Evolutionary conservation across 495 filamentous ascomycete species (phyloP).

Genomic region (Xylaria bambusicola): DNA sequence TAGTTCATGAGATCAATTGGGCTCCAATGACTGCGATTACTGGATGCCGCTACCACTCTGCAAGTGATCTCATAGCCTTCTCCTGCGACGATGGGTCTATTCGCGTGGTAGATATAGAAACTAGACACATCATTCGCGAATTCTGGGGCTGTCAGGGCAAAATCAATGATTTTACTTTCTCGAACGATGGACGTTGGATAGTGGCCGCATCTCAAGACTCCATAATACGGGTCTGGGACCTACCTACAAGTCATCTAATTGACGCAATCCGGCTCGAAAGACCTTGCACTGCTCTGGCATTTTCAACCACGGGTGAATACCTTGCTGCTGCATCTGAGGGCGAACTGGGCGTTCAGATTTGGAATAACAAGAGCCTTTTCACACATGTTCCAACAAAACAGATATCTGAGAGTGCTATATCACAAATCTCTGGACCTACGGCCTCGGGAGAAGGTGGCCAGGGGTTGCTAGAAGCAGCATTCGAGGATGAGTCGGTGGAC

Average conservation of each 20-base stretch:
- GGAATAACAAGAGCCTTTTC: slow-evolving; percentile 92
- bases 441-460: slow-evolving; percentile 82
- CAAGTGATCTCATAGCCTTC: slow-evolving; percentile 84
- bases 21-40: slow-evolving; percentile 73
- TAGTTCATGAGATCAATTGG: slow-evolving; percentile 85
- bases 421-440: slow-evolving; percentile 62
- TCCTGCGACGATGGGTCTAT: slow-evolving; percentile 88
- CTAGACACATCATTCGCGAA: slow-evolving; percentile 85
- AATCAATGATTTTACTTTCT: slow-evolving; percentile 88
- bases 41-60: slow-evolving; percentile 74
- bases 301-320: slow-evolving; percentile 88
- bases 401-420: slow-evolving; percentile 73
- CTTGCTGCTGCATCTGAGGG: slow-evolving; percentile 85
- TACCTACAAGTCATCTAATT: slow-evolving; percentile 92
- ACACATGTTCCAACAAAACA: slow-evolving; percentile 80
- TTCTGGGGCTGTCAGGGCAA: slow-evolving; percentile 84
- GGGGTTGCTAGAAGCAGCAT: slow-evolving; percentile 65
- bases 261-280: slow-evolving; percentile 78
- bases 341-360: slow-evolving; percentile 84
- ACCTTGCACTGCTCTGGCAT: slow-evolving; percentile 78
- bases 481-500: slow-evolving; percentile 53
- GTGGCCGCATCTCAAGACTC: slow-evolving; percentile 84
- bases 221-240: slow-evolving; percentile 86
- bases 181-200: slow-evolving; percentile 91
- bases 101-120: slow-evolving; percentile 86